Conservation (phyloP, 2,329 filamentous ascomycete species). For the Tolypocladium nubicola region DNA sequence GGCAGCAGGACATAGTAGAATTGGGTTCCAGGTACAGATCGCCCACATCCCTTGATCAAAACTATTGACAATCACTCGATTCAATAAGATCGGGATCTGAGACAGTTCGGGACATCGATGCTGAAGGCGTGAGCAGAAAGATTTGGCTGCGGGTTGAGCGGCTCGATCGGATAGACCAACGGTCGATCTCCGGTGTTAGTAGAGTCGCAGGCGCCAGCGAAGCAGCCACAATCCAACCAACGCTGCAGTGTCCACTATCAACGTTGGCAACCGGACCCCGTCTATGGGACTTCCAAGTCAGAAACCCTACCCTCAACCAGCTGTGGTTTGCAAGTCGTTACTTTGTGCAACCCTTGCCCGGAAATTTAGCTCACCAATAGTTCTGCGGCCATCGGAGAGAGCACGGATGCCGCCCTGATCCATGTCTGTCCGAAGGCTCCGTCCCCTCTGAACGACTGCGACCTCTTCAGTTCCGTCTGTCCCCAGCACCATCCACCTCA, state of each 20-base stretch:
- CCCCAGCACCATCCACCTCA: background rate
- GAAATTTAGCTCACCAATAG: conserved; percentile 9
- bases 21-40: too few species aligned
- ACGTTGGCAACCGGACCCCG: background rate
- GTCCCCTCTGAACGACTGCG: background rate
- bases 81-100: too few species aligned
- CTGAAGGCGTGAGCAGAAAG: background rate
- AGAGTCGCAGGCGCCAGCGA: background rate
- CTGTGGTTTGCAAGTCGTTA: background rate
- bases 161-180: background rate
- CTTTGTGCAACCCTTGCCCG: background rate
- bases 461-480: background rate
- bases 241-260: background rate
- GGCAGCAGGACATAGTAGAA: too few species aligned
- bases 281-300: background rate
- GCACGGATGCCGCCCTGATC: background rate
- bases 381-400: conserved; percentile 4
- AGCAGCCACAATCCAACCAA: background rate
- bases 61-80: too few species aligned
- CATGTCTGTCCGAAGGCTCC: background rate
- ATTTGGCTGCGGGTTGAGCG: background rate
- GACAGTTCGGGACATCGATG: background rate
- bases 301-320: background rate
- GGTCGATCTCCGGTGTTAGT: background rate
- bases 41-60: too few species aligned